Conservation (phyloP, 2,329 filamentous ascomycete genomes). For the Arachnomyces sp. region DNA sequence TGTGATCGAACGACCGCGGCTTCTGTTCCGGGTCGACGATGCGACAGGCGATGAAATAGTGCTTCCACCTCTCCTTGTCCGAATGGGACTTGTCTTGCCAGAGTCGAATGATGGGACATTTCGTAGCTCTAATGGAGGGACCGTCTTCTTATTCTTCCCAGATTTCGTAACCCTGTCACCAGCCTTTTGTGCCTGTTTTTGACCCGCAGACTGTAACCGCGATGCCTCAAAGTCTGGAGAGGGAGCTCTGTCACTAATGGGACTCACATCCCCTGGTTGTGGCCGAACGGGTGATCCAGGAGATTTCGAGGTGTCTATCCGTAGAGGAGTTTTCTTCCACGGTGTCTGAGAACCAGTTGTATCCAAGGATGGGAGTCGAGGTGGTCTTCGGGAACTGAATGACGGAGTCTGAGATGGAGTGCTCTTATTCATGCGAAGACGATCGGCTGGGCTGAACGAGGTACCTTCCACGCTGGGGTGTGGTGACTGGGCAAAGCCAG, state of each 20-base stretch:
- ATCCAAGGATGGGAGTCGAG: constrained; percentile 26
- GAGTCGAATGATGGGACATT: constrained; percentile 3
- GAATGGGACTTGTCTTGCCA: too few species aligned
- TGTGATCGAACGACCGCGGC: constrained; percentile 27
- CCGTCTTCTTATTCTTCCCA: constrained; percentile 17
- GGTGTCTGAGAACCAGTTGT: constrained; percentile 35
- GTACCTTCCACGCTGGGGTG: too few species aligned
- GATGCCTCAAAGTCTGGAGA: constrained; percentile 26
- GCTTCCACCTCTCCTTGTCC: constrained; percentile 9
- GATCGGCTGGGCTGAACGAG: too few species aligned
- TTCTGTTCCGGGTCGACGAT: constrained; percentile 29
- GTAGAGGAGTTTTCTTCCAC: constrained; percentile 34
- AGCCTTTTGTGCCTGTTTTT: constrained; percentile 14
- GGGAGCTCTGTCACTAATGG: constrained; percentile 35
- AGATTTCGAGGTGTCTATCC: constrained; percentile 23
- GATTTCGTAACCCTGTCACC: constrained; percentile 10
- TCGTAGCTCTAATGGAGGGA: neutral
- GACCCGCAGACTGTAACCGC: constrained; percentile 19
- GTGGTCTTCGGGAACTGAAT: constrained; percentile 16
- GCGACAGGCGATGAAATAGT: constrained; percentile 15
- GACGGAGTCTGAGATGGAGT: too few species aligned
- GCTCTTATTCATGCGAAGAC: too few species aligned
- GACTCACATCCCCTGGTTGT: constrained; percentile 36
- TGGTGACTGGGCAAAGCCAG: too few species aligned
- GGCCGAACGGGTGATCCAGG: constrained; percentile 34